Percentiles rank a stretch among this genome's conserved stretches.
These are phyloP conservation scores for Nannochloropsis salina DNA, from an alignment of 108 stramenopile genomes.

Conservation along the genomic window DNA sequence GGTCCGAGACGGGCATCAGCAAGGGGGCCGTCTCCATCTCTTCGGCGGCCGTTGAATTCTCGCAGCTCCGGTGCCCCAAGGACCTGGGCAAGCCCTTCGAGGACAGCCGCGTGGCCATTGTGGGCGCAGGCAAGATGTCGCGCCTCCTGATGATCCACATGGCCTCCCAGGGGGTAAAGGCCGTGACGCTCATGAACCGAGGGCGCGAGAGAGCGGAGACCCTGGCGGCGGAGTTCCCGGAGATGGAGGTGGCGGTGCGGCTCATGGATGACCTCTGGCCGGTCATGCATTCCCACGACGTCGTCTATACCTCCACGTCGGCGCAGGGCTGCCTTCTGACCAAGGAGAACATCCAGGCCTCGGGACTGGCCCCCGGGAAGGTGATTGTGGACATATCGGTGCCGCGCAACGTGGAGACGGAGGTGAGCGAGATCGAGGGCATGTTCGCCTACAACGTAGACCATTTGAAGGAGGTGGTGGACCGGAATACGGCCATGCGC, in stretches of 20 bases:
- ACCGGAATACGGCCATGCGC: slow-evolving; percentile 92
- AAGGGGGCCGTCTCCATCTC: slow-evolving; percentile 82
- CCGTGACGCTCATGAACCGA: slow-evolving; percentile 91
- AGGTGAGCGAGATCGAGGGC: slow-evolving; percentile 57
- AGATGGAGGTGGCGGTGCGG: slow-evolving; percentile 43
- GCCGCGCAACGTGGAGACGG: slow-evolving; percentile 85
- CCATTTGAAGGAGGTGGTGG: slow-evolving; percentile 94
- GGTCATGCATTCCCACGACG: slow-evolving; percentile 76
- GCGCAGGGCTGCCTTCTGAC: slow-evolving; percentile 73
- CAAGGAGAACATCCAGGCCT: slow-evolving; percentile 63
- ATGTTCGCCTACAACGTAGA: slow-evolving; percentile 91
- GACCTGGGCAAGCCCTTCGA: slow-evolving; percentile 81
- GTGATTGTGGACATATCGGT: slow-evolving; percentile 98
- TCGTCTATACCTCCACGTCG: slow-evolving; percentile 90
- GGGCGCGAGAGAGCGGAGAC: slow-evolving; percentile 28
- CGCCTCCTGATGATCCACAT: slow-evolving; percentile 88
- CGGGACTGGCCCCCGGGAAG: slow-evolving; percentile 39
- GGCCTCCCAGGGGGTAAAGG: slow-evolving; percentile 80
- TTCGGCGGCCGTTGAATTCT: slow-evolving; percentile 90
- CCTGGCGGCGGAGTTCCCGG: slow-evolving; percentile 49
- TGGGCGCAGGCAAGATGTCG: slow-evolving; percentile 98
- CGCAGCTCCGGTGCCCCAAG: slow-evolving; percentile 50
- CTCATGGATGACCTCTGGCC: slow-evolving; percentile 66
- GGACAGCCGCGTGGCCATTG: slow-evolving; percentile 79
- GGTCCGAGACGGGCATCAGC: slow-evolving; percentile 91